Evolutionary conservation across 371 early-diverging fungal species (phyloP).

Genomic region (Nematocida sp.): DNA sequence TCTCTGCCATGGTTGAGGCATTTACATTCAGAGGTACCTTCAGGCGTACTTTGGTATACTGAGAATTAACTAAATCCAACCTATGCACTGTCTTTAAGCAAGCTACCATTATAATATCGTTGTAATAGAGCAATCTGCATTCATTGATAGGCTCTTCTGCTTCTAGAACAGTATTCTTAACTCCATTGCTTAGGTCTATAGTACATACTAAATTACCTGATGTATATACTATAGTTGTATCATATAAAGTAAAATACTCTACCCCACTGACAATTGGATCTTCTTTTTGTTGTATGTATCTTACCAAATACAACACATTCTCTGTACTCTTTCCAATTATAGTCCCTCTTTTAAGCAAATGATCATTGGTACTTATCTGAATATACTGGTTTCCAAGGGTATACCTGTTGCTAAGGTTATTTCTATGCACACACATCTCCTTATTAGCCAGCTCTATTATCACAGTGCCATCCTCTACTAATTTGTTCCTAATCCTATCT

Average conservation of each 20-base stretch:
- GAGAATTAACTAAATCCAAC: conserved; percentile 2
- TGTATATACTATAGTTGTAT: conserved; percentile 24
- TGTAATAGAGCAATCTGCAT: background rate
- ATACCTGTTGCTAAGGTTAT: background rate
- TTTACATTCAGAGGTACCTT: conserved; percentile 8
- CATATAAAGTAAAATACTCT: conserved; percentile 4
- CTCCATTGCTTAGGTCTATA: conserved; percentile 33
- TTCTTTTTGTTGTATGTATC: conserved; percentile 20
- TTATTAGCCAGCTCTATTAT: conserved; percentile 1
- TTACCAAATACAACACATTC: conserved; percentile 6
- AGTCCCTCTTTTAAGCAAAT: conserved; percentile 20
- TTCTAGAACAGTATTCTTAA: conserved; percentile 30
- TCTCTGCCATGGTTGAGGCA: background rate
- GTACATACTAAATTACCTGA: conserved; percentile 12
- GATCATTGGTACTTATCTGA: conserved; percentile 10
- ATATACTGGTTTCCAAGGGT: background rate
- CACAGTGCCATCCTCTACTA: background rate
- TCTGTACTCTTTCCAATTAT: conserved; percentile 29
- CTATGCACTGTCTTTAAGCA: conserved; percentile 21
- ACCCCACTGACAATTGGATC: conserved; percentile 5
- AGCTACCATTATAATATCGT: background rate
- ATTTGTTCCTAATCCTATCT: background rate
- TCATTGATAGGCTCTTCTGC: background rate
- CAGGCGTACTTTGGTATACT: conserved; percentile 39
- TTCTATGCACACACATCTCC: background rate